Evolutionary conservation across 345 rosid genomes (phyloP), one percentile per base, ranked within the genome.

Genomic region (Eucalyptus erythrocorys): DNA sequence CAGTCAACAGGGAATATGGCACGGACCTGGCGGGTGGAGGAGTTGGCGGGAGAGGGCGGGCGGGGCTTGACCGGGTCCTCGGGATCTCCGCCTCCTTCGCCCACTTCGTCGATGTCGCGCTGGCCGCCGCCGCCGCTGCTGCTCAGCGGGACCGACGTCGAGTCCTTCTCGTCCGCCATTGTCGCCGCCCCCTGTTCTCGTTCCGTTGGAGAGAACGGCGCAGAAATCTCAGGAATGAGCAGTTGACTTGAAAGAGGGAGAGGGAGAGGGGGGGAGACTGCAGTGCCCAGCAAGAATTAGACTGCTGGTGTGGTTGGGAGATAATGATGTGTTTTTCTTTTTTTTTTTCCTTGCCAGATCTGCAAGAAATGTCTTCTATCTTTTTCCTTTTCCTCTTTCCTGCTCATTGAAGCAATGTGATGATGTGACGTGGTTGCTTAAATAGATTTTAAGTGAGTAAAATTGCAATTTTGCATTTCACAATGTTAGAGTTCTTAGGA

Each of bases 151-250:
- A 94, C 88, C 2, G 96, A 94, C 71, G 94, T 91, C 55, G 94
- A 92, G 32, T 93, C 97, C 86, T 94, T 93, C 48, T 94, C 95
- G 84, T 94, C 96, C 87, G 95, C 94, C 97, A 95, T 93, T 85
- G 61, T 43, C 24, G 50, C 34, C 40, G 57, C 53, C 37, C 43
- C 22, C 34, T 13, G 32, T 30, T 61, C 87, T 32, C 30, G 61
- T 51, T 53, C 66, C 53, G 49, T 71, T 42, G 84, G 84, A 22
- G 84, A 76, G 47, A 76, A 76, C 0, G 84, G 47, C 24, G 47
- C 84, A 85, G 57, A 48, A 85, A 32, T 15, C 86, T 48, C 9
- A 14, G 55, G 14, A 10, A 85, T 30, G 16, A 27, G 86, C 53
- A 4, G 40, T 15, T 47, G 86, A 85, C 32, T 48, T 48, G 27